Evolutionary conservation across 106 monocot genomes (phyloP).

Genomic region (Xerophyta viscosa): DNA sequence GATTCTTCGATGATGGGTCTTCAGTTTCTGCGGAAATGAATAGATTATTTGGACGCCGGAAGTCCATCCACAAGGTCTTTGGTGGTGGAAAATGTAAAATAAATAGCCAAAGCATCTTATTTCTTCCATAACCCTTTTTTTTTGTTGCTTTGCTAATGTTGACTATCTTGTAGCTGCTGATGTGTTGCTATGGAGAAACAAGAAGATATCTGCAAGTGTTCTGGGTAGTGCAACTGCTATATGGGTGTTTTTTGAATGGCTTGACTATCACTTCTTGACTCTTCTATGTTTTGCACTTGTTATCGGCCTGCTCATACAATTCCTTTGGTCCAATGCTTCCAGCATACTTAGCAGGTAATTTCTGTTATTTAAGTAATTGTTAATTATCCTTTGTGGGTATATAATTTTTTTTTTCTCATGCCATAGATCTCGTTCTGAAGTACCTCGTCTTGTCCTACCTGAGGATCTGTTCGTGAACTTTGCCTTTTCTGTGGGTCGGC

Average conservation of each 20-base stretch:
- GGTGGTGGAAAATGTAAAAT: conserved; percentile 61
- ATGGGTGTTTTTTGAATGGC: conserved; percentile 51
- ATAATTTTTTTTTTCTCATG: too few relatives aligned
- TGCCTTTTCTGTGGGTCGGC: conserved; percentile 52
- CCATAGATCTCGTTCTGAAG: conserved; percentile 49
- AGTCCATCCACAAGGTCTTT: conserved; percentile 62
- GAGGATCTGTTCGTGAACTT: conserved; percentile 73
- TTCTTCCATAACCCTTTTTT: too few relatives aligned
- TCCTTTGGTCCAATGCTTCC: conserved; percentile 34
- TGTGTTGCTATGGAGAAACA: conserved; percentile 41
- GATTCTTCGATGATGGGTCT: conserved; percentile 25
- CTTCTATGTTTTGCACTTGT: conserved; percentile 30
- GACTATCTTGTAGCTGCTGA: conserved; percentile 34
- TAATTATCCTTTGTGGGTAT: too few relatives aligned
- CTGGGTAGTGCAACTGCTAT: conserved; percentile 30
- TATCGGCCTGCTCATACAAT: conserved; percentile 32
- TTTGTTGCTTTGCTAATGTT: too few relatives aligned
- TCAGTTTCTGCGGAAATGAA: conserved; percentile 19
- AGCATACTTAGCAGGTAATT: conserved; percentile 54
- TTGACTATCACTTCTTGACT: conserved; percentile 41
- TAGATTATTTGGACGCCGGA: conserved; percentile 59
- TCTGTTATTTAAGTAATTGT: neutral
- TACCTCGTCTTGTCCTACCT: conserved; percentile 73
- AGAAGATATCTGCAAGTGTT: conserved; percentile 31
- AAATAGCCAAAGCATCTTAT: too few relatives aligned